Evolutionary conservation across 2,329 filamentous ascomycete genomes (phyloP).

Genomic region (Berkeleyomyces basicola): DNA sequence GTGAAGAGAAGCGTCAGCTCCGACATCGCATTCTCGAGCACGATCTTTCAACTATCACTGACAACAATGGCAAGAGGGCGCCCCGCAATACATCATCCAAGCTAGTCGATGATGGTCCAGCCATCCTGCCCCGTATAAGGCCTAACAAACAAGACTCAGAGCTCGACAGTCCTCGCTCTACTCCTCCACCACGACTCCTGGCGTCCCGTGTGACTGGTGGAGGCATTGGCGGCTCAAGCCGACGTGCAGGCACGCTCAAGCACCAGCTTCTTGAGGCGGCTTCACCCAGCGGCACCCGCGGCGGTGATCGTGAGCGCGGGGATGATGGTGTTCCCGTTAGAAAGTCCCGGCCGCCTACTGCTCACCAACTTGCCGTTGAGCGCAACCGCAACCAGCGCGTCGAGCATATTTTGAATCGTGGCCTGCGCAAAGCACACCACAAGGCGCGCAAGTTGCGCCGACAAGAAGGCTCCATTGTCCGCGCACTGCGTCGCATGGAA

Average conservation of each 20-base stretch:
- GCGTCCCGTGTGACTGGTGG: conserved; percentile 18
- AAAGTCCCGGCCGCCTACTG: conserved; percentile 59
- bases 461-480: conserved; percentile 48
- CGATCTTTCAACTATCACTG: conserved; percentile 52
- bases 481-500: conserved; percentile 48
- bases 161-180: conserved; percentile 29
- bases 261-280: conserved; percentile 44
- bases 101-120: conserved; percentile 35
- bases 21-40: conserved; percentile 58
- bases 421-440: conserved; percentile 49
- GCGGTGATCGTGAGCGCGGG: conserved; percentile 29
- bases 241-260: conserved; percentile 28
- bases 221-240: conserved; percentile 19
- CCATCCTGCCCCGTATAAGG: conserved; percentile 44
- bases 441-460: conserved; percentile 43
- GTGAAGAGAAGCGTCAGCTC: conserved; percentile 56
- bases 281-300: conserved; percentile 38
- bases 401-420: conserved; percentile 66
- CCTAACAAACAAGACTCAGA: conserved; percentile 43
- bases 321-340: conserved; percentile 31
- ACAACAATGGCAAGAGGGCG: conserved; percentile 42
- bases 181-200: conserved; percentile 19
- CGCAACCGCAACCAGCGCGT: conserved; percentile 62
- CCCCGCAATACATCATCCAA: conserved; percentile 22
- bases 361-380: conserved; percentile 68